phyloP scores from a whole-genome alignment of 202 grass and related monocot genomes.

The Musa balbisiana region DNA sequence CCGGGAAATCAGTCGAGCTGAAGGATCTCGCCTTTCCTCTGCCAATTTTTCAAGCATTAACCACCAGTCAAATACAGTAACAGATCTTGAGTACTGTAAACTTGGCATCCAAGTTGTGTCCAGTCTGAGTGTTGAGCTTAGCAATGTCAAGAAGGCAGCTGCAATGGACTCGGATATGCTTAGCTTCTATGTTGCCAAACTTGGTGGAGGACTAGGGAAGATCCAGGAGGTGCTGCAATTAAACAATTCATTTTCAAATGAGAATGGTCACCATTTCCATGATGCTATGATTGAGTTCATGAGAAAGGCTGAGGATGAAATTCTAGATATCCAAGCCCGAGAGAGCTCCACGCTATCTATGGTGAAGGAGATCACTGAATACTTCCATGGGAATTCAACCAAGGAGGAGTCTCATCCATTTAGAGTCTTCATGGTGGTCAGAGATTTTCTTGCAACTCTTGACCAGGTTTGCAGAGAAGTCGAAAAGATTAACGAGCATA shows the following conservation, averaged over 20 bases:
- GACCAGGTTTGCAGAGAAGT: conserved; percentile 14
- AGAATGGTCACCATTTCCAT: not conserved
- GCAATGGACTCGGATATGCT: conserved; percentile 7
- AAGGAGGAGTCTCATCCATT: conserved; percentile 8
- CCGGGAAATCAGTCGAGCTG: conserved; percentile 6
- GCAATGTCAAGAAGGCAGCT: conserved; percentile 18
- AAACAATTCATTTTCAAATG: not conserved
- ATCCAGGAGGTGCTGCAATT: not conserved
- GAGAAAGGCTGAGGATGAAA: not conserved
- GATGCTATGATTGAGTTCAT: not conserved
- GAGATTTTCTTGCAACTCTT: conserved; percentile 11
- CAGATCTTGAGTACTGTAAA: not conserved
- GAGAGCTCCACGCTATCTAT: not conserved
- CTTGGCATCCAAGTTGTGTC: conserved; percentile 7
- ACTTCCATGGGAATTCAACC: conserved; percentile 10
- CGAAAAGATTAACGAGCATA: not conserved
- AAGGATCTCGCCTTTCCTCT: not conserved
- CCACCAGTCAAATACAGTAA: not conserved
- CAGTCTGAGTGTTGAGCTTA: conserved; percentile 2
- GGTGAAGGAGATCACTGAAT: conserved; percentile 2
- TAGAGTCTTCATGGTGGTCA: conserved; percentile 9
- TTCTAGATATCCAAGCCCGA: not conserved
- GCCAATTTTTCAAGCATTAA: not conserved
- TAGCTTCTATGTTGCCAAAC: not conserved
- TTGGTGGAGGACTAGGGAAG: not conserved